These are phyloP conservation scores for Fusarium tjaetaba DNA, from an alignment of 2,329 filamentous ascomycete species.

Conservation along the genomic window DNA sequence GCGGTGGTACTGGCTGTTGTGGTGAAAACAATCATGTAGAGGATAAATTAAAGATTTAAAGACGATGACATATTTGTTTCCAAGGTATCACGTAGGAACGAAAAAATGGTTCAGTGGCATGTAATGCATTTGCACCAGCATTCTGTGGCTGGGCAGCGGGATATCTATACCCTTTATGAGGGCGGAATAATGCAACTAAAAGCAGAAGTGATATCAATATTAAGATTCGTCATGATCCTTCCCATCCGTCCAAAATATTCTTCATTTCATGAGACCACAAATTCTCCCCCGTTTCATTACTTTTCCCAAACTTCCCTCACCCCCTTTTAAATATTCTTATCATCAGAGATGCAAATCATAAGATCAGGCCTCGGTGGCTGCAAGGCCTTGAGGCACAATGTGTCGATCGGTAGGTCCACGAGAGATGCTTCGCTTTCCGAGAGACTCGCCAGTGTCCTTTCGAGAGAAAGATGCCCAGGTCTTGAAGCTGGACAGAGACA, in stretches of 20 bases:
- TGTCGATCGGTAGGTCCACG: slow-evolving; percentile 32
- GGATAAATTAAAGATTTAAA: not conserved
- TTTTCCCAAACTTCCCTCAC: not conserved
- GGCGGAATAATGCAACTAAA: slow-evolving; percentile 28
- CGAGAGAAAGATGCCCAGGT: slow-evolving; percentile 56
- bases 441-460: slow-evolving; percentile 53
- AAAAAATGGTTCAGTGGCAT: not conserved
- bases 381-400: slow-evolving; percentile 42
- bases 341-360: not conserved
- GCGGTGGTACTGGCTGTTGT: slow-evolving; percentile 4
- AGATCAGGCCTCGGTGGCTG: slow-evolving; percentile 40
- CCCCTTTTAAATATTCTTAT: not conserved
- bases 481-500: slow-evolving; percentile 64
- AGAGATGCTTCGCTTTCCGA: slow-evolving; percentile 41
- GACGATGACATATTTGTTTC: not conserved
- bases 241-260: not conserved
- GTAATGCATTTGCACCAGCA: slow-evolving; percentile 10
- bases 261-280: not conserved
- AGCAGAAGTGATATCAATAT: slow-evolving; percentile 26
- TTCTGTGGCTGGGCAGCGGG: slow-evolving; percentile 11
- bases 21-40: slow-evolving; percentile 9
- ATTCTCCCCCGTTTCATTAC: not conserved
- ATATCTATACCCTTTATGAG: slow-evolving; percentile 38
- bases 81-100: not conserved
- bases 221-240: slow-evolving; percentile 4